Percentiles rank a stretch among this genome's conserved stretches.
phyloP scores from a whole-genome alignment of 495 filamentous ascomycete species.

The Cairneyella variabilis region DNA sequence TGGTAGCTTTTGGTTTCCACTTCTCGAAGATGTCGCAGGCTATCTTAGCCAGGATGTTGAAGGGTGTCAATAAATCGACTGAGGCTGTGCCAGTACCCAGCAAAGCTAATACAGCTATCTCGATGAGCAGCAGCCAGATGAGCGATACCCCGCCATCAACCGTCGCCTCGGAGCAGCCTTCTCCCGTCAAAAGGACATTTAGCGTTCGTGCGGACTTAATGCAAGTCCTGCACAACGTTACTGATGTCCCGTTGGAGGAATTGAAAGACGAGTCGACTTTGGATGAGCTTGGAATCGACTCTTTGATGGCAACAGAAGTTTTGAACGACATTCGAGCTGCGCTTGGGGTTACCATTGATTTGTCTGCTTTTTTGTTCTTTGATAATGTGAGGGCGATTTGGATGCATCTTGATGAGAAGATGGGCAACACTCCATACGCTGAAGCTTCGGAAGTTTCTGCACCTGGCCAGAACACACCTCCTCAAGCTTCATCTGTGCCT shows the following conservation, averaged over 20 bases:
- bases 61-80: constrained; percentile 12
- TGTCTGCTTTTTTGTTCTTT: constrained; percentile 18
- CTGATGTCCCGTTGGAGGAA: constrained; percentile 39
- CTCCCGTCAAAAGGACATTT: neutral
- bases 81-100: neutral
- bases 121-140: constrained; percentile 4
- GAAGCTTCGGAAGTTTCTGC: neutral
- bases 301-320: constrained; percentile 47
- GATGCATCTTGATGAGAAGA: constrained; percentile 15
- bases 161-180: constrained; percentile 25
- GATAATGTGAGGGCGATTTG: constrained; percentile 8
- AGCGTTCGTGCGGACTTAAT: neutral
- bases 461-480: neutral
- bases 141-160: constrained; percentile 9
- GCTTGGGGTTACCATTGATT: constrained; percentile 23
- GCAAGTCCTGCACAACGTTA: constrained; percentile 32
- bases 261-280: constrained; percentile 35
- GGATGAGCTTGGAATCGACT: constrained; percentile 53
- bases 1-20: constrained; percentile 15
- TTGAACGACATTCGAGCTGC: constrained; percentile 28
- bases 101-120: neutral
- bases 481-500: neutral
- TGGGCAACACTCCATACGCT: constrained; percentile 20
- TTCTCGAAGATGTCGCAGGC: constrained; percentile 18
- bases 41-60: constrained; percentile 13